Percentiles rank a stretch among this genome's conserved stretches.
These are phyloP conservation scores for Lentinula edodes DNA, from an alignment of 768 basidiomycete genomes.

Conservation along the genomic window DNA sequence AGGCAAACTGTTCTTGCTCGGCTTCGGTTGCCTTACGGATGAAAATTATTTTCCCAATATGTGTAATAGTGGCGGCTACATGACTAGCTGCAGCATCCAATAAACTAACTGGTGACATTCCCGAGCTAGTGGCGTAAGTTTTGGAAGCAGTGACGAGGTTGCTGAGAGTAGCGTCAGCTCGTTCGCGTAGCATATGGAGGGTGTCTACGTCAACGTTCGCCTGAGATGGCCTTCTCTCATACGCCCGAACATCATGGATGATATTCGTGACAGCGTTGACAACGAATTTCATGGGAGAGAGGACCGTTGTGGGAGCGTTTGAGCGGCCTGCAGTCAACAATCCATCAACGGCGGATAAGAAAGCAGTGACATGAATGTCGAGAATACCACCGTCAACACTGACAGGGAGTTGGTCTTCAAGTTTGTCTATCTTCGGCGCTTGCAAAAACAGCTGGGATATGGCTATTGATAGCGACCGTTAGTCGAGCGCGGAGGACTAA, in stretches of 20 bases:
- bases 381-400: constrained; percentile 81
- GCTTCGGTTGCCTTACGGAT: constrained; percentile 72
- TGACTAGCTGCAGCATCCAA: constrained; percentile 97
- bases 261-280: constrained; percentile 86
- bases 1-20: constrained; percentile 64
- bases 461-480: constrained; percentile 39
- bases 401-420: constrained; percentile 84
- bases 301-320: constrained; percentile 81
- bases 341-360: constrained; percentile 85
- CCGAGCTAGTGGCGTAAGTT: constrained; percentile 88
- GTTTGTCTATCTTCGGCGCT: constrained; percentile 62
- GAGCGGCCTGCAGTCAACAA: constrained; percentile 83
- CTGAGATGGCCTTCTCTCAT: constrained; percentile 63
- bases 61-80: constrained; percentile 80
- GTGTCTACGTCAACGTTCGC: constrained; percentile 62
- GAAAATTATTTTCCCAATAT: constrained; percentile 74
- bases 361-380: constrained; percentile 88
- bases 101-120: constrained; percentile 90
- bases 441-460: constrained; percentile 90
- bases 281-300: constrained; percentile 89
- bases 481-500: constrained; percentile 1
- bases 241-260: constrained; percentile 78
- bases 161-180: constrained; percentile 81
- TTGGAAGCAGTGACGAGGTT: constrained; percentile 85
- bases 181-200: constrained; percentile 61